Conservation (phyloP, 1,284 basidiomycete species). For the Naganishia sp. region DNA sequence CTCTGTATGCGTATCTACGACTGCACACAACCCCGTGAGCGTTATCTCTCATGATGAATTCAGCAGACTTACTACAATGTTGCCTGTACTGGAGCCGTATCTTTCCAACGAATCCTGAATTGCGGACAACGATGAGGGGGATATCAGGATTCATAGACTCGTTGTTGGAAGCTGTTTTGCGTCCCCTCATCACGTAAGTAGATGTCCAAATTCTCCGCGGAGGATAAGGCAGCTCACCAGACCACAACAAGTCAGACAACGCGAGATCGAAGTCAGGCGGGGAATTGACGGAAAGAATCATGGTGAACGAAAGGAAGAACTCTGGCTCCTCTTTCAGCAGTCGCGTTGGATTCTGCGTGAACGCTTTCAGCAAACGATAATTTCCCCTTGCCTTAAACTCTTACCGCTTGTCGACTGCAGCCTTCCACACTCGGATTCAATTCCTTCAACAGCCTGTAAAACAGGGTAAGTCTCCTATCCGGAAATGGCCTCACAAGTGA, state of each 20-base stretch:
- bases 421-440: constrained; percentile 86
- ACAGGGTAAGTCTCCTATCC: background rate
- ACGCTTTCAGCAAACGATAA: background rate
- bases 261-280: constrained; percentile 60
- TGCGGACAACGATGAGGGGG: constrained; percentile 73
- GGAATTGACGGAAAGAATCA: constrained; percentile 84
- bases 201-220: background rate
- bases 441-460: constrained; percentile 64
- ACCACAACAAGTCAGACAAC: constrained; percentile 70
- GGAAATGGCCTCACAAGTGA: background rate
- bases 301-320: constrained; percentile 64
- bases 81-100: constrained; percentile 84
- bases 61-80: constrained; percentile 66
- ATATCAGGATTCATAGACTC: constrained; percentile 55
- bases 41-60: background rate
- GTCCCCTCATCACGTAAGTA: background rate
- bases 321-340: constrained; percentile 62
- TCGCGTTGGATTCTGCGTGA: constrained; percentile 57
- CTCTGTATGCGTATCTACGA: constrained; percentile 92
- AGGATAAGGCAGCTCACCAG: constrained; percentile 42
- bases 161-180: constrained; percentile 22
- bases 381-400: constrained; percentile 28
- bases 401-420: constrained; percentile 62
- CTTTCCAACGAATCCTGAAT: constrained; percentile 84
- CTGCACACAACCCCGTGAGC: constrained; percentile 54